Conservation (phyloP, 257 asterid species). For the Nicotiana noctiflora region DNA sequence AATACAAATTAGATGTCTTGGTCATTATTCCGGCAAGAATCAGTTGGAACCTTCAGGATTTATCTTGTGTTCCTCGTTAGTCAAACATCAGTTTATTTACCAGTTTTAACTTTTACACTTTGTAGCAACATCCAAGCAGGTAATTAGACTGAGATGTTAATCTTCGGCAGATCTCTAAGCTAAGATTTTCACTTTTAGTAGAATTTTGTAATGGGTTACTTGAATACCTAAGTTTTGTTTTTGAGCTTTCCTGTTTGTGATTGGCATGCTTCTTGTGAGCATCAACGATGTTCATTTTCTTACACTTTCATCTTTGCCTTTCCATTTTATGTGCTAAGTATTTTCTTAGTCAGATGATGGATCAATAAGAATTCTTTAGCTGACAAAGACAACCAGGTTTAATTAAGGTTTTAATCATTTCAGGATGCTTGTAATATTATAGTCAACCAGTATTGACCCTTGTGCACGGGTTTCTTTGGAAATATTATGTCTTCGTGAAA, state of each 20-base stretch:
- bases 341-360: not conserved
- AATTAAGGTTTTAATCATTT: not conserved
- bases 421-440: not conserved
- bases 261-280: not conserved
- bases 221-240: not conserved
- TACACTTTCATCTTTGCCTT: not conserved
- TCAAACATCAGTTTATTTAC: constrained; percentile 3
- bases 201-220: constrained; percentile 4
- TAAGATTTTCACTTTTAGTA: not conserved
- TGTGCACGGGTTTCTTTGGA: not conserved
- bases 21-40: not conserved
- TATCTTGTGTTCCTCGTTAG: not conserved
- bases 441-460: not conserved
- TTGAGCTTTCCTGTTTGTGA: not conserved
- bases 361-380: not conserved
- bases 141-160: constrained; percentile 5
- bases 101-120: constrained; percentile 6
- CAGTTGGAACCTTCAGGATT: not conserved
- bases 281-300: not conserved
- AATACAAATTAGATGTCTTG: constrained; percentile 4
- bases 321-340: not conserved
- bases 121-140: constrained; percentile 5
- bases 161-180: constrained; percentile 1
- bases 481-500: not conserved
- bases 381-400: not conserved